A percentile compares a stretch with the other conserved stretches of the same genome.
phyloP scores from a whole-genome alignment of 768 basidiomycete genomes.

The Roridomyces roridus region DNA sequence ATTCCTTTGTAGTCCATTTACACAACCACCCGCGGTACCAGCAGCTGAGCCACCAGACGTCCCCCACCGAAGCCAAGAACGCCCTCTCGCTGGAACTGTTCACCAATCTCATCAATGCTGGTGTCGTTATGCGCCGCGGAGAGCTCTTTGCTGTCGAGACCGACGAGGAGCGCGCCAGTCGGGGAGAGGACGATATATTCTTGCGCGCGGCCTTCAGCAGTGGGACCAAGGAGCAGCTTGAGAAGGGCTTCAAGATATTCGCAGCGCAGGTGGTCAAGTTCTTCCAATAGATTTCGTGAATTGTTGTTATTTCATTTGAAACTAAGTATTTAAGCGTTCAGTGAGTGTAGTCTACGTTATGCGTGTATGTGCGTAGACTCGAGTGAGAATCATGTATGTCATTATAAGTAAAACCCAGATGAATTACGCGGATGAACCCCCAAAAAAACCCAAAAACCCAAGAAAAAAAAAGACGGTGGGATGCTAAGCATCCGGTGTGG shows the following conservation, averaged over 20 bases:
- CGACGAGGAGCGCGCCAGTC: conserved; percentile 20
- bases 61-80: conserved; percentile 19
- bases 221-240: conserved; percentile 16
- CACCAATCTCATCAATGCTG: conserved; percentile 5
- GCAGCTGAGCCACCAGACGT: conserved; percentile 15
- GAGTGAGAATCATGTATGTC: neutral
- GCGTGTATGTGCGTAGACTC: neutral
- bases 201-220: conserved; percentile 25
- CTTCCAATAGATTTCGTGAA: conserved; percentile 11
- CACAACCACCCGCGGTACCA: conserved; percentile 27
- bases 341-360: neutral
- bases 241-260: conserved; percentile 20
- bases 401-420: too few relatives aligned
- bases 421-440: too few relatives aligned
- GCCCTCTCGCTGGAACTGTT: conserved; percentile 19
- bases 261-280: conserved; percentile 15
- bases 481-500: too few relatives aligned
- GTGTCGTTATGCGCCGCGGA: conserved; percentile 19
- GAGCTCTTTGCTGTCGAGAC: conserved; percentile 23
- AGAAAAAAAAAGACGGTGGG: neutral
- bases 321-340: too few relatives aligned
- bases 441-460: conserved; percentile 3
- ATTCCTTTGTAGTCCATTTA: conserved; percentile 12
- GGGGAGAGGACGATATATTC: conserved; percentile 20
- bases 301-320: neutral